Conservation (phyloP, 495 filamentous ascomycete genomes). For the Darksidea phi region DNA sequence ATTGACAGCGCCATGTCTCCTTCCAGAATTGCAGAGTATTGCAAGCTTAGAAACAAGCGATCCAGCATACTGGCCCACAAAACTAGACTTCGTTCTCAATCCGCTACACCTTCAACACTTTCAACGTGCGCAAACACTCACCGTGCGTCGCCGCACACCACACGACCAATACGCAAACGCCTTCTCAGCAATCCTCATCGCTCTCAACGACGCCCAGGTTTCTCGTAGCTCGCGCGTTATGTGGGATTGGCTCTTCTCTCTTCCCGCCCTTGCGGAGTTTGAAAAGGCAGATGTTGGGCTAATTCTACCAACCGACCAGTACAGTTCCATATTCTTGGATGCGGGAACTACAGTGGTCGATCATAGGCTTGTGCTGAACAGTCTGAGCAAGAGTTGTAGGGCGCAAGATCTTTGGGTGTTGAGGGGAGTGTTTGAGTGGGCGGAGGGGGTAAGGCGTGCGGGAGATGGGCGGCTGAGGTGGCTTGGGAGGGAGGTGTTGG, state of each 20-base stretch:
- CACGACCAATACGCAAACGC: constrained; percentile 62
- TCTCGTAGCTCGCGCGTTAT: constrained; percentile 33
- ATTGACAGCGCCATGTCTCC: constrained; percentile 64
- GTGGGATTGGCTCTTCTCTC: constrained; percentile 77
- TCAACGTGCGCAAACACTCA: constrained; percentile 70
- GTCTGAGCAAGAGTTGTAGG: constrained; percentile 58
- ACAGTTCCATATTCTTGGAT: constrained; percentile 33
- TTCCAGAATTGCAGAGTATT: constrained; percentile 75
- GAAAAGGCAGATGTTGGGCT: constrained; percentile 74
- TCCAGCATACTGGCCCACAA: constrained; percentile 79
- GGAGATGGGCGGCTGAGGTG: constrained; percentile 43
- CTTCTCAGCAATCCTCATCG: constrained; percentile 68
- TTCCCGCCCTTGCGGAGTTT: constrained; percentile 61
- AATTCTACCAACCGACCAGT: constrained; percentile 61
- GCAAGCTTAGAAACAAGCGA: constrained; percentile 63
- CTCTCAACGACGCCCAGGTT: constrained; percentile 42
- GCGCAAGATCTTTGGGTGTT: constrained; percentile 74
- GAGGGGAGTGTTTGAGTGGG: constrained; percentile 78
- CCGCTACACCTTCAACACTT: constrained; percentile 68
- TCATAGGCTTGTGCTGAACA: constrained; percentile 67
- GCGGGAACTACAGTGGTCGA: constrained; percentile 70
- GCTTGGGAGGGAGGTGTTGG: constrained; percentile 43
- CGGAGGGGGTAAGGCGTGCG: constrained; percentile 51
- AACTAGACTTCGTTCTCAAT: constrained; percentile 72
- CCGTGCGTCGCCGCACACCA: constrained; percentile 73